A percentile compares a stretch with the other conserved stretches of the same genome.
These are phyloP conservation scores for Trypanosomatidae sp. DNA, from an alignment of 208 protist species.

Conservation along the genomic window DNA sequence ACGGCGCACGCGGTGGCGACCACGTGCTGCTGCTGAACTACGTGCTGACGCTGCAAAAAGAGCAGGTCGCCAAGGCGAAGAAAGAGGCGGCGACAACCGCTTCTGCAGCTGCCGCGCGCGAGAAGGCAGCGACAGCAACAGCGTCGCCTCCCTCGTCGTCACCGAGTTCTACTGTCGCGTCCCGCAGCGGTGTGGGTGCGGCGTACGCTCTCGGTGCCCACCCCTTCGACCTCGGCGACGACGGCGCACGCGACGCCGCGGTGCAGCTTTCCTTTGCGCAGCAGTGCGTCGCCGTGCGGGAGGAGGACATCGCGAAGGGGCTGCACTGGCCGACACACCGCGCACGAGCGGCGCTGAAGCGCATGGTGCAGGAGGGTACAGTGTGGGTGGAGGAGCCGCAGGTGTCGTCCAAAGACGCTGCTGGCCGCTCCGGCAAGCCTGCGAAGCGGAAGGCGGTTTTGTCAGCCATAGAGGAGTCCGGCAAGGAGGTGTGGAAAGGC, in stretches of 20 bases:
- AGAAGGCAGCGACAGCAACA: neutral
- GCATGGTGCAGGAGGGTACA: constrained; percentile 76
- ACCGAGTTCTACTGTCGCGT: too few relatives aligned
- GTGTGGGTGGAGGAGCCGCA: constrained; percentile 70
- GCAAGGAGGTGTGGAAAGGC: constrained; percentile 29
- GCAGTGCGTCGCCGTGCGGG: constrained; percentile 57
- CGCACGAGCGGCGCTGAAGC: constrained; percentile 48
- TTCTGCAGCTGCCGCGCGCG: too few relatives aligned
- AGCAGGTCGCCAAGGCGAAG: constrained; percentile 40
- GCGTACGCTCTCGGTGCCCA: constrained; percentile 54
- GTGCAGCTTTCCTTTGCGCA: constrained; percentile 33
- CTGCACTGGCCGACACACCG: constrained; percentile 71
- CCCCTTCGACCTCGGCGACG: constrained; percentile 23
- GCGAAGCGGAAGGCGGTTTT: constrained; percentile 5
- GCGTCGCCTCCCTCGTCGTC: neutral
- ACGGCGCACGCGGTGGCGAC: constrained; percentile 60
- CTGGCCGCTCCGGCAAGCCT: neutral
- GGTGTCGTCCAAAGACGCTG: neutral
- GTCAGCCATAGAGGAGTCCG: constrained; percentile 7
- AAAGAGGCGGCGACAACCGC: too few relatives aligned
- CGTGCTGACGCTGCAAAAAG: constrained; percentile 46
- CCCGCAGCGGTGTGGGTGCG: constrained; percentile 38
- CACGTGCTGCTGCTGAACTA: constrained; percentile 63
- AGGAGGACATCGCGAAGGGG: constrained; percentile 34
- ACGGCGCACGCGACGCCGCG: neutral